Conservation (phyloP, 2,329 filamentous ascomycete genomes). For the Aspergillus phoenicis region DNA sequence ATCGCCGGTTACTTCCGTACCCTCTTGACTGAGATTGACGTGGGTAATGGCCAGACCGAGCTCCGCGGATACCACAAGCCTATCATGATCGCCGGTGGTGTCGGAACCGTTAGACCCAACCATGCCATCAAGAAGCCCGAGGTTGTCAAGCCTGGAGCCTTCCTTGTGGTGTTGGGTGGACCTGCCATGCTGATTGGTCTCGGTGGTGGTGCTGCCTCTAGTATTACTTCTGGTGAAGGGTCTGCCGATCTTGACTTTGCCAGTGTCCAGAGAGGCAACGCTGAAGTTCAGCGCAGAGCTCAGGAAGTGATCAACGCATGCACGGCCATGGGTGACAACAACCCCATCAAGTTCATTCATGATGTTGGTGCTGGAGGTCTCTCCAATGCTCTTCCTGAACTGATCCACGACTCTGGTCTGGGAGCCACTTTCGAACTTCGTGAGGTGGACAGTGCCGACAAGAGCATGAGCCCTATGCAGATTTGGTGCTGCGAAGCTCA, state of each 20-base stretch:
- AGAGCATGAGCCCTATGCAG: slow-evolving; percentile 89
- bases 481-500: slow-evolving; percentile 99
- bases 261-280: slow-evolving; percentile 95
- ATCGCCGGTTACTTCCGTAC: slow-evolving; percentile 91
- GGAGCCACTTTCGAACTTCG: slow-evolving; percentile 93
- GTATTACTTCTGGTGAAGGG: slow-evolving; percentile 81
- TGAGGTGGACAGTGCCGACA: slow-evolving; percentile 87
- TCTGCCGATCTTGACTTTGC: slow-evolving; percentile 94
- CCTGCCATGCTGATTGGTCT: slow-evolving; percentile 98
- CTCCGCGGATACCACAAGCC: slow-evolving; percentile 95
- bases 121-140: slow-evolving; percentile 83
- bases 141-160: slow-evolving; percentile 81
- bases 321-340: slow-evolving; percentile 77
- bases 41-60: slow-evolving; percentile 65
- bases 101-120: slow-evolving; percentile 87
- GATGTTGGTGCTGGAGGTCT: slow-evolving; percentile 93
- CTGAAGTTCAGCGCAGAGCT: slow-evolving; percentile 90
- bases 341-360: slow-evolving; percentile 94
- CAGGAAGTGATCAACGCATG: slow-evolving; percentile 99
- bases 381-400: slow-evolving; percentile 80
- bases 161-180: slow-evolving; percentile 88
- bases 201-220: slow-evolving; percentile 92
- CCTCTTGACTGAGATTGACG: slow-evolving; percentile 69
- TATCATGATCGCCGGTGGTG: slow-evolving; percentile 95
- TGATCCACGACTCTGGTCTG: slow-evolving; percentile 88